phyloP scores from a whole-genome alignment of 176 grass and related monocot genomes.

The Oryza coarctata region DNA sequence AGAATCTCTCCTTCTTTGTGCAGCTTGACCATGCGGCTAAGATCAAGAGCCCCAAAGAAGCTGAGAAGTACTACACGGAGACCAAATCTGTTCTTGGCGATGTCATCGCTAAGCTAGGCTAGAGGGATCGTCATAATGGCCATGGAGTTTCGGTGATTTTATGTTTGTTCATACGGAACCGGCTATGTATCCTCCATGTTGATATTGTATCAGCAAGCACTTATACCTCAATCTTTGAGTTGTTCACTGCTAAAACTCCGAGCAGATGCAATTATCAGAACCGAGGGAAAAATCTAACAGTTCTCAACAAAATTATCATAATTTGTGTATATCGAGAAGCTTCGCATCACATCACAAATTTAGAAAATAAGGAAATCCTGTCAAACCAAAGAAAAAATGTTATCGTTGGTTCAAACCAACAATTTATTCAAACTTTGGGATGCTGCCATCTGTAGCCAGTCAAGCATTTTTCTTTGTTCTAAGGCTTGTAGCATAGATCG shows the following conservation, averaged over 20 bases:
- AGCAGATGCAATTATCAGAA: background rate
- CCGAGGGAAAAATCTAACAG: background rate
- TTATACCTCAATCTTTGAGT: conserved; percentile 25
- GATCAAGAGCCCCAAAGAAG: conserved; percentile 80
- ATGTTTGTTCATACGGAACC: conserved; percentile 72
- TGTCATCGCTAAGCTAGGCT: conserved; percentile 81
- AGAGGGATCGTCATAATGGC: conserved; percentile 33
- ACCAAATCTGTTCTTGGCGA: conserved; percentile 65
- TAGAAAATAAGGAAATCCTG: background rate
- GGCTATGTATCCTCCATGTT: conserved; percentile 46
- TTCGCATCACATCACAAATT: background rate
- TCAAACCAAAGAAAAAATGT: background rate
- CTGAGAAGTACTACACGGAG: conserved; percentile 64
- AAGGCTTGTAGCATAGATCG: background rate
- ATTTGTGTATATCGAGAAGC: background rate
- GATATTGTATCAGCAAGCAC: conserved; percentile 46
- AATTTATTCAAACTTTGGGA: background rate
- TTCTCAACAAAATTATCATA: background rate
- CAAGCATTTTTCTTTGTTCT: background rate
- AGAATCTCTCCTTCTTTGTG: background rate
- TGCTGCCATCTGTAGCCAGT: background rate
- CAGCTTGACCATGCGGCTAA: conserved; percentile 98
- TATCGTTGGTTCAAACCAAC: background rate
- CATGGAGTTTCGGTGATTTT: conserved; percentile 35
- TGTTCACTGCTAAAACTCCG: conserved; percentile 5